Evolutionary conservation across 1,284 basidiomycete species (phyloP), one percentile per base, ranked within the genome.

Genomic region (Peniophora sp.): DNA sequence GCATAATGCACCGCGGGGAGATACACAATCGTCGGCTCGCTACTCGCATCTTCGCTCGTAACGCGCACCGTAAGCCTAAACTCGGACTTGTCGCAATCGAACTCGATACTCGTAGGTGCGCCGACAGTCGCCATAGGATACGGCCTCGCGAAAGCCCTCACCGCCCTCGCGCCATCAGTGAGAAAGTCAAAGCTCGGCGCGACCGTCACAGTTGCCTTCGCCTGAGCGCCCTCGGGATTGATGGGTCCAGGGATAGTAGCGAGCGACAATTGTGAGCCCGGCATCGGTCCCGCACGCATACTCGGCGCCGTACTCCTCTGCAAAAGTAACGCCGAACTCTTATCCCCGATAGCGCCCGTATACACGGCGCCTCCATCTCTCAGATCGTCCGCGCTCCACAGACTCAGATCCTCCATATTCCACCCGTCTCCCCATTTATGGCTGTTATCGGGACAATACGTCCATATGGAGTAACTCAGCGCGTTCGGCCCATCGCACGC

Each of bases 381-480:
- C 58, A 82, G 56, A 63, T 96, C 95, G 61, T 96, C 92, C 2
- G 64, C 58, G 58, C 86, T 88, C 92, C 91, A 98, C 11, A 96
- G 58, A 55, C 91, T 94, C 52, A 98, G 68, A 68, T 98, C 96
- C 69, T 99, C 96, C 67, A 92, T 83, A 65, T 98, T 95, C 95
- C 95, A 99, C 2, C 85, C 83, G 65, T 98, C 96, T 17, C 95
- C 93, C 92, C 92, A 97, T 61, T 80, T 68, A 64, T 97, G 93
- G 22, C 74, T 78, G 62, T 75, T 78, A 56, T 89, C 84, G 0
- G 92, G 77, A 50, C 85, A 86, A 63, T 98, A 98, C 23, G 85
- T 94, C 96, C 96, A 98, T 8, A 94, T 67, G 16, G 93, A 92
- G 64, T 83, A 97, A 64, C 78, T 94, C 58, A 97, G 68, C 45